Evolutionary conservation across 2,329 filamentous ascomycete genomes (phyloP).

Genomic region (Nigrospora oryzae): DNA sequence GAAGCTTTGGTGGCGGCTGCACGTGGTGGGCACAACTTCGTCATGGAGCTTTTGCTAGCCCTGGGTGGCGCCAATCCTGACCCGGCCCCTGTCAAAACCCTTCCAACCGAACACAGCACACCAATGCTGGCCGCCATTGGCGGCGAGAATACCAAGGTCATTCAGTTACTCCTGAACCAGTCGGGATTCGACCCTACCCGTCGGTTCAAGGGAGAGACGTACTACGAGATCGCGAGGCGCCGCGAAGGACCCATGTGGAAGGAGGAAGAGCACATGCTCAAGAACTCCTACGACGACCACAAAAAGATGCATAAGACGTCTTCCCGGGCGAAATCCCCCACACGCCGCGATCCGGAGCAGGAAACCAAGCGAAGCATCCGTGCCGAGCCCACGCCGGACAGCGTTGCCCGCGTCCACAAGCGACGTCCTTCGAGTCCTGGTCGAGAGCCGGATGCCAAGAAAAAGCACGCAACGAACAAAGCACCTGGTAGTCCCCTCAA

Average conservation of each 20-base stretch:
- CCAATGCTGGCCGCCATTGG: constrained; percentile 94
- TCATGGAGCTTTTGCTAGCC: constrained; percentile 70
- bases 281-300: constrained; percentile 63
- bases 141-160: constrained; percentile 75
- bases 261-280: constrained; percentile 75
- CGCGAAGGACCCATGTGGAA: constrained; percentile 84
- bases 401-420: constrained; percentile 30
- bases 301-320: constrained; percentile 41
- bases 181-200: constrained; percentile 75
- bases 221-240: constrained; percentile 78
- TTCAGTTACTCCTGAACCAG: constrained; percentile 71
- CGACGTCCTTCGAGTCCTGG: constrained; percentile 40
- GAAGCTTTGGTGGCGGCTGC: constrained; percentile 87
- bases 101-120: constrained; percentile 67
- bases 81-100: constrained; percentile 54
- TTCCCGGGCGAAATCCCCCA: constrained; percentile 42
- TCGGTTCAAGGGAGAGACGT: constrained; percentile 67
- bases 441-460: constrained; percentile 34
- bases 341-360: constrained; percentile 22
- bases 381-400: not conserved
- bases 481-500: constrained; percentile 30
- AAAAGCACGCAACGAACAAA: constrained; percentile 28
- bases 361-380: constrained; percentile 28
- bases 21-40: constrained; percentile 81
- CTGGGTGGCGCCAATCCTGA: constrained; percentile 60